A percentile compares a stretch with the other conserved stretches of the same genome.
Evolutionary conservation across 2,329 filamentous ascomycete species (phyloP).

Genomic region (Madurella mycetomatis): DNA sequence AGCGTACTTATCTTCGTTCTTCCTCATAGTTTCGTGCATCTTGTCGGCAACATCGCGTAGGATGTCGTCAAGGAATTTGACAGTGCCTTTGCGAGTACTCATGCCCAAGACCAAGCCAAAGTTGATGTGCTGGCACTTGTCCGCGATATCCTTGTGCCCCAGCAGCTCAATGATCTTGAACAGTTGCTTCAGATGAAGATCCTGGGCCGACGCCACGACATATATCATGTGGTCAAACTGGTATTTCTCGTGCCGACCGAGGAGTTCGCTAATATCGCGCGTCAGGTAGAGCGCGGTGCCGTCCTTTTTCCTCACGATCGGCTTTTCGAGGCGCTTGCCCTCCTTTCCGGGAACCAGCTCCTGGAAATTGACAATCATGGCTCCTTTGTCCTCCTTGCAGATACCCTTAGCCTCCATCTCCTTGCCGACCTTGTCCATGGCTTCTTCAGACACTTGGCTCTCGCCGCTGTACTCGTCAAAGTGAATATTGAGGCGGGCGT

Average conservation of each 20-base stretch:
- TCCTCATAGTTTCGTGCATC: slow-evolving; percentile 97
- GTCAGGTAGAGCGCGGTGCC: slow-evolving; percentile 75
- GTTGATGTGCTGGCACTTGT: slow-evolving; percentile 68
- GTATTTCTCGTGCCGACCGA: slow-evolving; percentile 60
- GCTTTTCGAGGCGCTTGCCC: slow-evolving; percentile 65
- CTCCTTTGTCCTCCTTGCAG: slow-evolving; percentile 66
- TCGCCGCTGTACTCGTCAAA: slow-evolving; percentile 74
- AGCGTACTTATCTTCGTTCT: slow-evolving; percentile 83
- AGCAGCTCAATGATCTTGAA: slow-evolving; percentile 74
- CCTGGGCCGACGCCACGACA: slow-evolving; percentile 68
- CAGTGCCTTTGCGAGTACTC: slow-evolving; percentile 68
- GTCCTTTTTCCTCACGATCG: slow-evolving; percentile 67
- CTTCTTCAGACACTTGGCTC: slow-evolving; percentile 63
- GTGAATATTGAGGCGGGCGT: slow-evolving; percentile 64
- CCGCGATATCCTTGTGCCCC: slow-evolving; percentile 62
- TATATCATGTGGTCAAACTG: slow-evolving; percentile 77
- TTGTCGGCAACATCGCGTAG: slow-evolving; percentile 78
- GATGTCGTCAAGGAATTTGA: slow-evolving; percentile 70
- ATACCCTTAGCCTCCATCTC: slow-evolving; percentile 61
- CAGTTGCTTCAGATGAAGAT: slow-evolving; percentile 67
- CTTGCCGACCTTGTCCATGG: slow-evolving; percentile 61
- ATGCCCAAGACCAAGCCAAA: slow-evolving; percentile 69
- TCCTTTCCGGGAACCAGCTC: slow-evolving; percentile 62
- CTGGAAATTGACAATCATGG: slow-evolving; percentile 67
- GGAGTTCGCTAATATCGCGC: slow-evolving; percentile 69